A percentile compares a stretch with the other conserved stretches of the same genome.
These are phyloP conservation scores for Periconia digitata DNA, from an alignment of 2,329 filamentous ascomycete species.

Conservation along the genomic window DNA sequence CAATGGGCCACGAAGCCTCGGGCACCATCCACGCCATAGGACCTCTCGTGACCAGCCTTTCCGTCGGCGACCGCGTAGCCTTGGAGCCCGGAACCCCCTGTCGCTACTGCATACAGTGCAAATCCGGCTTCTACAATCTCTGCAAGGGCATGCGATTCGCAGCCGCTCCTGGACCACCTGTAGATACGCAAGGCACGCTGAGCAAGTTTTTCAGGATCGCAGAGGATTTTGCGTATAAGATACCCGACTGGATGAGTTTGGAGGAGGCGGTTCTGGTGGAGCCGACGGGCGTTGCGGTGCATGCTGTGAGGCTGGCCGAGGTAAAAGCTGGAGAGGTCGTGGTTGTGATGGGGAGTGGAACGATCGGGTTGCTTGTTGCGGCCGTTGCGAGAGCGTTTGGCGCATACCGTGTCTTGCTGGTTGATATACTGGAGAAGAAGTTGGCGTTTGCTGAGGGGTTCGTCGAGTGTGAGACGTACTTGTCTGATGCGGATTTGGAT, in stretches of 20 bases:
- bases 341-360: conserved; percentile 85
- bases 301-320: conserved; percentile 77
- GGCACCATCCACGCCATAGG: conserved; percentile 78
- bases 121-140: conserved; percentile 89
- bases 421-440: conserved; percentile 83
- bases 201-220: conserved; percentile 89
- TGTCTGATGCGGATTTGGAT: conserved; percentile 56
- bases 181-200: conserved; percentile 65
- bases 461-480: conserved; percentile 74
- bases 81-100: conserved; percentile 93
- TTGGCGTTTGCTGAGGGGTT: conserved; percentile 79
- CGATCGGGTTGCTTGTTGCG: conserved; percentile 83
- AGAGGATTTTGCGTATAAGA: conserved; percentile 90
- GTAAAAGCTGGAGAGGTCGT: conserved; percentile 82
- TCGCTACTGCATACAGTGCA: conserved; percentile 80
- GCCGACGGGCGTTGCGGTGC: conserved; percentile 83
- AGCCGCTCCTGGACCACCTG: conserved; percentile 77
- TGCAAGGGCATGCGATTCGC: conserved; percentile 84
- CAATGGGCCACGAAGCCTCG: conserved; percentile 90
- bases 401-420: conserved; percentile 84
- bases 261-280: conserved; percentile 88
- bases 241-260: conserved; percentile 76
- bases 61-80: conserved; percentile 84
- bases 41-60: conserved; percentile 71
- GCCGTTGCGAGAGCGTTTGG: conserved; percentile 67